Evolutionary conservation across 1,284 basidiomycete species (phyloP), one percentile per base, ranked within the genome.

Genomic region (Ceratobasidium sp.): DNA sequence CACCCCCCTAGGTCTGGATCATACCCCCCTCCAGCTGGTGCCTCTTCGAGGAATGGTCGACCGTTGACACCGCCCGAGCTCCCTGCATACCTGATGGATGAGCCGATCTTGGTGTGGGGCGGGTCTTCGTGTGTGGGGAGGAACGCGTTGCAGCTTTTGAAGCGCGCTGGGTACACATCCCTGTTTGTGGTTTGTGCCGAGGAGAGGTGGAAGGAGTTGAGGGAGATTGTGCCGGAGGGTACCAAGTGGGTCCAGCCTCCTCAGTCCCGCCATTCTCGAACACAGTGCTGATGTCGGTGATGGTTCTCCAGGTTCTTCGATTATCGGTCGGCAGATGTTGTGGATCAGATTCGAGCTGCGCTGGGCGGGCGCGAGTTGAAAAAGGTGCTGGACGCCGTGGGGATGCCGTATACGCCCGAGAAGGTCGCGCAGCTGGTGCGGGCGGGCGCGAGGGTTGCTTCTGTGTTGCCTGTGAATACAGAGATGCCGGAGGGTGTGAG

Each of bases 401-500:
- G 51, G 53, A 33, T 69, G 66, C 66, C 66, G 9, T 36, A 45
- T 22, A 57, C 66, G 36, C 36, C 57, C n/a, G 41, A 69, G 66
- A 51, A 41, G 11, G 53, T 69, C 3, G 51, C 53, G n/a, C 66
- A 57, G 24, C 33, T 69, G 19, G 66, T 69, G 36, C 31, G 53
- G 11, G 15, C 33, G 7, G 66, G 66, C 51, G 51, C 51, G 19
- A 57, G 7, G 22, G 41, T 71, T n/a, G 67, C 67, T 27, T 24
- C 67, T 3, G n/a, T 71, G 2, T 57, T 71, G 45, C 67, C 67
- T 31, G 67, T 71, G 17, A 33, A 60, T 27, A 71, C 67, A 3
- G 54, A 54, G 6, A 71, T 71, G 67, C 54, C 67, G n/a, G 67
- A 71, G 17, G 67, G 67, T 19, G 67, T 71, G 5, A 56, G 59